phyloP scores from a whole-genome alignment of 306 rosid genomes.

The Sechiopsis laciniata region DNA sequence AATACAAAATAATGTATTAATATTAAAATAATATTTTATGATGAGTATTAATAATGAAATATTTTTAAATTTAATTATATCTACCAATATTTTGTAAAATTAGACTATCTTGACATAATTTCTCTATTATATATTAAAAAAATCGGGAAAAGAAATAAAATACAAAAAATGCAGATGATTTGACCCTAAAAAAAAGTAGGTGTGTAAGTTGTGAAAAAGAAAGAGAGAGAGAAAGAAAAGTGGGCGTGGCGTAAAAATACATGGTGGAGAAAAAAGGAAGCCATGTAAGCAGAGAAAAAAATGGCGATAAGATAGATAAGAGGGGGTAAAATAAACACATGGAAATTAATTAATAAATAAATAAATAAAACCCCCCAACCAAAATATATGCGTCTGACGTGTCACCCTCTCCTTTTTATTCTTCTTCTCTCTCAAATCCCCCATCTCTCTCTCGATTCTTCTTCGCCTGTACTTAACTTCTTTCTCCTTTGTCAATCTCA shows the following conservation, averaged over 20 bases:
- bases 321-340: too few relatives aligned
- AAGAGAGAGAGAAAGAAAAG: neutral
- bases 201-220: neutral
- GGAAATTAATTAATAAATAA: too few relatives aligned
- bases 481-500: too few relatives aligned
- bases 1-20: too few relatives aligned
- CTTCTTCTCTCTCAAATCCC: neutral
- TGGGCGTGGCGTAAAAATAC: neutral
- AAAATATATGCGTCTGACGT: constrained; percentile 32
- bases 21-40: too few relatives aligned
- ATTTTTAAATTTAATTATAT: too few relatives aligned
- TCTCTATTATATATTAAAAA: too few relatives aligned
- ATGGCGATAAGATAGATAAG: neutral
- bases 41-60: too few relatives aligned
- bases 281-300: neutral
- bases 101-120: too few relatives aligned
- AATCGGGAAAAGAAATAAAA: neutral
- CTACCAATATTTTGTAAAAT: too few relatives aligned
- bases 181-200: neutral
- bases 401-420: constrained; percentile 30
- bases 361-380: constrained; percentile 15
- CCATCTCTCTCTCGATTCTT: constrained; percentile 27
- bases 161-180: neutral
- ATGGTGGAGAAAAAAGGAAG: neutral
- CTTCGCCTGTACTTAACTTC: neutral